Evolutionary conservation across 108 stramenopile genomes (phyloP).

Genomic region (Nannochloropsis gaditana): DNA sequence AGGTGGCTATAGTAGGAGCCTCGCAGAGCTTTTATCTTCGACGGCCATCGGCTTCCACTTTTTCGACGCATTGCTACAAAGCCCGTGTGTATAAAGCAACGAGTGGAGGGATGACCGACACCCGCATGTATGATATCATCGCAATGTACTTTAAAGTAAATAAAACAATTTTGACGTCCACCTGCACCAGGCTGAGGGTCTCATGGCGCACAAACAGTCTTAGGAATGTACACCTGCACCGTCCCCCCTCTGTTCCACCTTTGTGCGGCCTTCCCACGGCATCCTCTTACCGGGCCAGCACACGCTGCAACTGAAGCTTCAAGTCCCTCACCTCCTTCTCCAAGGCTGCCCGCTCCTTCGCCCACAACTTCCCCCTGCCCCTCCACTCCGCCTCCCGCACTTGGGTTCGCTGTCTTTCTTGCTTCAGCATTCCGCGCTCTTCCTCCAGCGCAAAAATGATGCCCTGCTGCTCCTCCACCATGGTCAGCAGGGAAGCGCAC

Average conservation of each 20-base stretch:
- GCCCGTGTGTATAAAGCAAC: too few relatives aligned
- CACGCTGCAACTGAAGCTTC: not conserved
- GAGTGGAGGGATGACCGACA: too few relatives aligned
- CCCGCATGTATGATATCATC: too few relatives aligned
- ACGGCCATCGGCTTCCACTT: too few relatives aligned
- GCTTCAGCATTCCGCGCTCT: not conserved
- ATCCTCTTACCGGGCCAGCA: not conserved
- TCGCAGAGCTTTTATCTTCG: too few relatives aligned
- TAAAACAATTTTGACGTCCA: too few relatives aligned
- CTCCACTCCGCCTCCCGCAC: slow-evolving; percentile 1
- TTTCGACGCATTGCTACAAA: too few relatives aligned
- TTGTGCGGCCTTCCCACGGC: not conserved
- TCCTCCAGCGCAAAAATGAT: not conserved
- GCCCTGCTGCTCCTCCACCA: slow-evolving; percentile 9
- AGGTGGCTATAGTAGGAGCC: not conserved
- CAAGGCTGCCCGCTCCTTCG: not conserved
- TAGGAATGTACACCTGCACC: not conserved
- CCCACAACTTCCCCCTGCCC: not conserved
- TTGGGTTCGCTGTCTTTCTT: not conserved
- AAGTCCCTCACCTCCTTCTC: slow-evolving; percentile 4
- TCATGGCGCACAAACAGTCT: too few relatives aligned
- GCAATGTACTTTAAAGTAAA: too few relatives aligned
- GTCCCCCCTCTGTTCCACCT: not conserved
- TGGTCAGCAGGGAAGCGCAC: not conserved
- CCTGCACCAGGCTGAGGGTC: too few relatives aligned